These are phyloP conservation scores for Pseudopithomyces maydicus DNA, from an alignment of 2,329 filamentous ascomycete genomes.

Conservation along the genomic window DNA sequence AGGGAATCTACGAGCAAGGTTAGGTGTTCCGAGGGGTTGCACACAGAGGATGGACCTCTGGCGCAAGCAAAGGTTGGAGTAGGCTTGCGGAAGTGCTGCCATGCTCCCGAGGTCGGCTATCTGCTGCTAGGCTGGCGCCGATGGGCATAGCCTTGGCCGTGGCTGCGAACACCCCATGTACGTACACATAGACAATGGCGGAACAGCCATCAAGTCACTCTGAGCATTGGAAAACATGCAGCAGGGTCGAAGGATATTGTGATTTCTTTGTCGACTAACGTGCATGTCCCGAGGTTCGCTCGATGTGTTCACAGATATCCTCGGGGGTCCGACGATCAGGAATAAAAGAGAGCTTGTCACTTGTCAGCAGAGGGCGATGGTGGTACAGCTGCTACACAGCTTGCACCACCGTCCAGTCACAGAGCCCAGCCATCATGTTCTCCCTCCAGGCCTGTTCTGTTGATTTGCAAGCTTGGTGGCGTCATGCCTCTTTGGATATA, in stretches of 20 bases:
- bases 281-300: neutral
- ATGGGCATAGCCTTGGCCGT: constrained; percentile 2
- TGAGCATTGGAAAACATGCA: neutral
- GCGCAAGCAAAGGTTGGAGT: neutral
- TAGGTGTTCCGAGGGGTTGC: neutral
- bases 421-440: neutral
- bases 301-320: neutral
- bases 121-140: constrained; percentile 1
- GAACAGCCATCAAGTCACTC: neutral
- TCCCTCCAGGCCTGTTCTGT: neutral
- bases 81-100: constrained; percentile 14
- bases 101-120: constrained; percentile 16
- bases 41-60: neutral
- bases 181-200: neutral
- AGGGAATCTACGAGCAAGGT: neutral
- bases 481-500: no score
- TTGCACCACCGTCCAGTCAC: neutral
- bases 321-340: neutral
- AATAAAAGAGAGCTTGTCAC: neutral
- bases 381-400: constrained; percentile 1
- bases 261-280: neutral
- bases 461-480: no score
- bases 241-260: neutral
- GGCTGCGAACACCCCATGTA: neutral
- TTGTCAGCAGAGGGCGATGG: neutral